Evolutionary conservation across 805 yeast species (phyloP), one percentile per base, ranked within the genome.

Genomic region (Ogataea naganishii): DNA sequence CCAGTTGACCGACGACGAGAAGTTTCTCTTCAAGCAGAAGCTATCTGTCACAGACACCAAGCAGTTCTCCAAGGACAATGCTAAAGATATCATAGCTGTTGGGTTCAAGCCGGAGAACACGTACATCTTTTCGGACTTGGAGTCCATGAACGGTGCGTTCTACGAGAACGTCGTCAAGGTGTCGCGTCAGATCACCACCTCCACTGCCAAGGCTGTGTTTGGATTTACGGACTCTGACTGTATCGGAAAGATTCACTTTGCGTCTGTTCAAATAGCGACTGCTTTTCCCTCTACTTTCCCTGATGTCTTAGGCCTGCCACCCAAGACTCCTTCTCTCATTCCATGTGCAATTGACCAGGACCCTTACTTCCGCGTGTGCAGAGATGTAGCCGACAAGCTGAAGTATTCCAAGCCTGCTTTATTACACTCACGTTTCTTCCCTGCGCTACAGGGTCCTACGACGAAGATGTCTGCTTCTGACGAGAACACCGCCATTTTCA

Each of bases 321-420:
- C 77, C 28, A 92, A 88, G 63, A 85, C 96, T 0, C 97, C 96
- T 38, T 85, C 95, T 59, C 66, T 92, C 56, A 92, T 92, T 56
- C 98, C 98, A 23, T 92, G 98, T 69, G 98, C 98, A 27, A 92
- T 92, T 53, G 98, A 92, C 56, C 98, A 89, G 66, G 98, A 92
- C 58, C 97, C 98, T 18, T 92, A 92, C 59, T 92, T 92, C 66
- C 73, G 98, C 60, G 94, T 92, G 14, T 84, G 95, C 59, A 73
- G 98, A 61, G 98, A 92, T 55, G 98, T 92, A 41, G 96, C 98
- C 8, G 86, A 78, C 49, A 92, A 89, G 58, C 71, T 92, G 54
- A 81, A 80, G 57, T 94, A 71, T 54, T 64, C 86, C 38, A 92
- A 92, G 60, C 97, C 97, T 13, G 75, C 96, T 7, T 70, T 92